Conservation (phyloP, 2,329 filamentous ascomycete species). For the Neonectria hederae region DNA sequence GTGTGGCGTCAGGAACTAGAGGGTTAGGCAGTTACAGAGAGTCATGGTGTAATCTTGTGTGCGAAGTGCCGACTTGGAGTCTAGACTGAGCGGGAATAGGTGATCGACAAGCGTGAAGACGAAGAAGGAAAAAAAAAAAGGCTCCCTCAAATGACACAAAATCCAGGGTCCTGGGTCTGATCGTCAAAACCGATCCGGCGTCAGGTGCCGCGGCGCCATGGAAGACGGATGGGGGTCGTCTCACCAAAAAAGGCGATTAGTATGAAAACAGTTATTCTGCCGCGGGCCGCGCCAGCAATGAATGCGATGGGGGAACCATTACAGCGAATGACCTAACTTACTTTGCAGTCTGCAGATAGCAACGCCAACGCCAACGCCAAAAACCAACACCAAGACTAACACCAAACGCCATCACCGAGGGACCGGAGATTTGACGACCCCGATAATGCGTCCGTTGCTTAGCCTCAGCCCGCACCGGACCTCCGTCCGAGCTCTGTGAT, state of each 20-base stretch:
- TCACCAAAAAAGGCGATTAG: neutral
- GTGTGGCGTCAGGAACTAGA: conserved; percentile 8
- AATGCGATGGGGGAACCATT: neutral
- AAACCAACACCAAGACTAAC: neutral
- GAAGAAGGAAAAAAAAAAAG: conserved; percentile 10
- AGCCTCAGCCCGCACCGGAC: conserved; percentile 1
- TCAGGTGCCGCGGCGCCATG: neutral
- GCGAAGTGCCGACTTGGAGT: neutral
- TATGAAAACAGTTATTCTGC: neutral
- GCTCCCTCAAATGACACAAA: neutral
- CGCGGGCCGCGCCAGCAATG: conserved; percentile 6
- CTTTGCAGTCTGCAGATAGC: too few species aligned
- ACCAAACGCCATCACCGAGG: neutral
- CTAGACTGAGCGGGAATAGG: conserved; percentile 26
- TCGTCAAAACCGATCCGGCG: conserved; percentile 23
- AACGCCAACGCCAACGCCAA: neutral
- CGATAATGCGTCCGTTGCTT: neutral
- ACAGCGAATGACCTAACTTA: neutral
- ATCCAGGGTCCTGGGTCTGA: conserved; percentile 34
- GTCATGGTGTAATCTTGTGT: conserved; percentile 22
- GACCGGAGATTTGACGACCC: neutral
- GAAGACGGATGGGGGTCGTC: neutral
- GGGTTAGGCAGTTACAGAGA: conserved; percentile 5
- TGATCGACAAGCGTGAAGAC: conserved; percentile 33
- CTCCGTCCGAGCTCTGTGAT: neutral